These are phyloP conservation scores for Excoecaria cochinchinensis DNA, from an alignment of 345 rosid species.

Conservation along the genomic window DNA sequence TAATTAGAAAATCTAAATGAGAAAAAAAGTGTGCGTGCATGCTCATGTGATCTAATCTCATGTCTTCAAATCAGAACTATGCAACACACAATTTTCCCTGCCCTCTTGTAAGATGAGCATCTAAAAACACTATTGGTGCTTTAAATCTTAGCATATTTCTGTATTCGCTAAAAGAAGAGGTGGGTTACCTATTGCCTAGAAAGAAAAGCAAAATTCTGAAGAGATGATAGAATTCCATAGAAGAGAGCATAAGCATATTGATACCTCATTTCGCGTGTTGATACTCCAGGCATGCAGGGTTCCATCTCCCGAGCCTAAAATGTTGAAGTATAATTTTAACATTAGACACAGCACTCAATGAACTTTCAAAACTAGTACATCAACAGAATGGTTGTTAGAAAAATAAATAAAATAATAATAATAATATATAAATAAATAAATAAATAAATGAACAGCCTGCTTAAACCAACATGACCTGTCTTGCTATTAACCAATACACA, in stretches of 20 bases:
- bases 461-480: no score
- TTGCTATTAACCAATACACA: background rate
- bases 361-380: background rate
- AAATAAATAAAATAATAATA: no score
- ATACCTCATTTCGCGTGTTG: constrained; percentile 72
- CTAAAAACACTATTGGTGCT: background rate
- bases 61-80: no score
- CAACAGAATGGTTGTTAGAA: background rate
- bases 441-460: no score
- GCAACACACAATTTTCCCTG: background rate
- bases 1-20: no score
- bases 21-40: no score
- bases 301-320: constrained; percentile 92
- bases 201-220: background rate
- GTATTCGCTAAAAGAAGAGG: background rate
- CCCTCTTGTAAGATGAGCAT: background rate
- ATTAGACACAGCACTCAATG: background rate
- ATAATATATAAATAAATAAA: no score
- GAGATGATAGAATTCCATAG: background rate
- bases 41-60: no score
- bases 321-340: background rate
- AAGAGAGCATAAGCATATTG: background rate
- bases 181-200: background rate
- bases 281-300: constrained; percentile 89
- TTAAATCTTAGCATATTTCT: background rate